Base-by-base conservation (phyloP, 441 rosid genomes). In the Melastoma candidum region DNA sequence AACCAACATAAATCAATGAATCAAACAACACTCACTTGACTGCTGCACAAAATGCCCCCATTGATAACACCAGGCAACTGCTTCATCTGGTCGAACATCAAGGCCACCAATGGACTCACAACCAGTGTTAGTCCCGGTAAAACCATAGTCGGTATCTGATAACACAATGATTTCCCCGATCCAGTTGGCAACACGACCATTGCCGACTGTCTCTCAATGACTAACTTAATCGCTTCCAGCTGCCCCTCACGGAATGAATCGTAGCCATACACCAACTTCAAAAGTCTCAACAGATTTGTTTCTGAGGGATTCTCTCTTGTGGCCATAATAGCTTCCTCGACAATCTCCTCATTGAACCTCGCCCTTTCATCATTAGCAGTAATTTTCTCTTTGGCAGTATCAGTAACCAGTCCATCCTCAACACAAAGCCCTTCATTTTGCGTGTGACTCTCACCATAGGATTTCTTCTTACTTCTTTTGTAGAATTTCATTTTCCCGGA, bases 141-240 rank as follows among this genome's bases (percentile, higher is more conserved):
- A 71, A 88, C 49, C 83, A 84, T 64, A 0, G 98, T 88, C 5
- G 98, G 97, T 49, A 92, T 79, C 71, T 88, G 97, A 75, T 92
- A 92, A 63, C 95, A 92, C 54, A 92, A 57, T 1, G 98, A 83
- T 71, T 92, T 92, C 11, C 95, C 98, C 3, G 94, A 85, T 49
- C 98, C 98, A 0, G 96, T 87, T 11, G 95, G 95, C 78, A 92
- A 72, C 29, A 92, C 89, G 46, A 92, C 72, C 96, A 92, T 82
- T 4, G 84, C 68, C 0, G 96, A 85, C 63, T 66, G 72, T 58
- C 85, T 83, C 52, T 65, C 64, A 51, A 87, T 84, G 57, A 87
- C 78, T 81, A 75, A 76, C 72, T 68, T 79, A 46, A 87, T 81
- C 0, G 89, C 94, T 59, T 92, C 79, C 60, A 88, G 43, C 72